Evolutionary conservation across 768 basidiomycete genomes (phyloP).

Genomic region (Boletus tylopilopsis): DNA sequence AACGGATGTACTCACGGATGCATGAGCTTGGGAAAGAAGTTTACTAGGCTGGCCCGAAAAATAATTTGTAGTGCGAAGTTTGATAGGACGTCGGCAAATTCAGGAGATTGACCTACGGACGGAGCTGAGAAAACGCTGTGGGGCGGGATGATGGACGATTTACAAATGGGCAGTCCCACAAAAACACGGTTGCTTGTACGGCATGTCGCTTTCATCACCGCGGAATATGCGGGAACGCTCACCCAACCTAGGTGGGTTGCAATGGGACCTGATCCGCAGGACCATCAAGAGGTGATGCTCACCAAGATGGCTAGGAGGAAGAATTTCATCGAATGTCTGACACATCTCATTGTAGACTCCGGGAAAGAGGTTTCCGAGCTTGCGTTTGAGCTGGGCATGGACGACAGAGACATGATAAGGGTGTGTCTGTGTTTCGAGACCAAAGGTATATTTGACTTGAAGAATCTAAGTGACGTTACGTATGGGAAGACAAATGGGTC

Average conservation of each 20-base stretch:
- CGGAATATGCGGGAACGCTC: conserved; percentile 24
- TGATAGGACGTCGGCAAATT: conserved; percentile 33
- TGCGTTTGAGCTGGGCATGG: conserved; percentile 32
- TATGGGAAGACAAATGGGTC: conserved; percentile 8
- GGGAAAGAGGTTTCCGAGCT: conserved; percentile 32
- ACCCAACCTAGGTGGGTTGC: conserved; percentile 27
- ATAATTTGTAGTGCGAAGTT: conserved; percentile 35
- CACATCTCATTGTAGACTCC: conserved; percentile 33
- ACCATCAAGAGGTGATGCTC: conserved; percentile 4
- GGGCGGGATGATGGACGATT: conserved; percentile 8
- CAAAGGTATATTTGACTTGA: conserved; percentile 37
- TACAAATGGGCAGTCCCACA: conserved; percentile 38
- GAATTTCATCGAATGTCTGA: conserved; percentile 27
- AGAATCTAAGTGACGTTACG: conserved; percentile 29
- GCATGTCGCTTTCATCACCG: conserved; percentile 31
- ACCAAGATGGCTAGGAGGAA: conserved; percentile 22
- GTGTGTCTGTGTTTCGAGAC: conserved; percentile 29
- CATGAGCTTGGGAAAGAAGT: conserved; percentile 32
- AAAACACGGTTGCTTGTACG: conserved; percentile 41
- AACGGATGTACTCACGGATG: conserved; percentile 29
- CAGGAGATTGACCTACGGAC: conserved; percentile 32
- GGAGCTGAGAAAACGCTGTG: conserved; percentile 7
- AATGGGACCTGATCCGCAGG: conserved; percentile 10
- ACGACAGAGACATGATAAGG: conserved; percentile 36
- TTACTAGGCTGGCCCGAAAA: conserved; percentile 30